Conservation (phyloP, 148 eudicot genomes). For the Amaranthus palmeri region DNA sequence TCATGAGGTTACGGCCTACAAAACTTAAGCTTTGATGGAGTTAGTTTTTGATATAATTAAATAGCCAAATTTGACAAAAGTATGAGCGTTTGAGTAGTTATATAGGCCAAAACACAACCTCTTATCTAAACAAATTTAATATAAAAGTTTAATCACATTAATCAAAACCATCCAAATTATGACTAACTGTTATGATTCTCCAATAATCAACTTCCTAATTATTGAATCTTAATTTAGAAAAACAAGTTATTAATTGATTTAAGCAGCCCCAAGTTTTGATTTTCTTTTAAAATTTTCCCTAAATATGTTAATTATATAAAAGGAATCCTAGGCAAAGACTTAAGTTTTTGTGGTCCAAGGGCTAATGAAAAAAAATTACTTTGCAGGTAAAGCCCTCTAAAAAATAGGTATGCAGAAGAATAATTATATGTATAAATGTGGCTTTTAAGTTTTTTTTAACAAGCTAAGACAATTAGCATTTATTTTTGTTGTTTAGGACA, state of each 20-base stretch:
- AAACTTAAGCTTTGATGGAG: too few relatives aligned
- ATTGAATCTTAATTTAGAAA: background rate
- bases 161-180: background rate
- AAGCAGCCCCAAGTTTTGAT: background rate
- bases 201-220: constrained; percentile 3
- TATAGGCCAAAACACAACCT: too few relatives aligned
- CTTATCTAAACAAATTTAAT: too few relatives aligned
- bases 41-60: too few relatives aligned
- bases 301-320: background rate
- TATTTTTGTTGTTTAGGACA: background rate
- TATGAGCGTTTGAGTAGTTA: too few relatives aligned
- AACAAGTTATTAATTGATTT: constrained; percentile 3
- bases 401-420: background rate
- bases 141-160: too few relatives aligned
- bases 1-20: too few relatives aligned
- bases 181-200: constrained; percentile 7
- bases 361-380: constrained; percentile 1
- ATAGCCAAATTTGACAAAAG: too few relatives aligned
- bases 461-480: constrained; percentile 13
- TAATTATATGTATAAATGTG: constrained; percentile 4
- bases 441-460: constrained; percentile 3
- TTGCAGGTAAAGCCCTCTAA: background rate
- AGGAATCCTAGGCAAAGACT: constrained; percentile 18
- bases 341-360: constrained; percentile 16
- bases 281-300: too few relatives aligned